Percentiles rank a stretch among this genome's conserved stretches.
Evolutionary conservation across 75 land plant genomes (phyloP).

Genomic region (Selaginella tamariscina): DNA sequence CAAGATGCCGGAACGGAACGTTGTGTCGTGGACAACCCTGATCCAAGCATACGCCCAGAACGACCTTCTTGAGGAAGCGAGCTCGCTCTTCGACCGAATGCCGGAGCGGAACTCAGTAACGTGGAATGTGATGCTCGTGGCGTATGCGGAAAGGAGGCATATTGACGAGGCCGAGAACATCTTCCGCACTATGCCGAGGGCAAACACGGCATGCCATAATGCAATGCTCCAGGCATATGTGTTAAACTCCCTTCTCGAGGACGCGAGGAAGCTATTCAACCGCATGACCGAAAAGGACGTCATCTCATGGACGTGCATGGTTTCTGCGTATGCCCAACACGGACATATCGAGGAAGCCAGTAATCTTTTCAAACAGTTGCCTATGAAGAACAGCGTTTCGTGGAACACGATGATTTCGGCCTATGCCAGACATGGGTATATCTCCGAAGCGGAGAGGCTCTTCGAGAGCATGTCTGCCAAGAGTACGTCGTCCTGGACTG

Average conservation of each 20-base stretch:
- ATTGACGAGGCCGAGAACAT: background rate
- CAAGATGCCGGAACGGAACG: background rate
- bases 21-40: background rate
- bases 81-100: background rate
- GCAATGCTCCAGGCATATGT: background rate
- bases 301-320: background rate
- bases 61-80: background rate
- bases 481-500: background rate
- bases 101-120: background rate
- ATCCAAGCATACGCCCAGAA: background rate
- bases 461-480: background rate
- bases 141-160: background rate
- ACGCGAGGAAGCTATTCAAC: background rate
- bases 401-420: background rate
- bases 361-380: background rate
- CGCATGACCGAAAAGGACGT: background rate
- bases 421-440: background rate
- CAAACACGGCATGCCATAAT: background rate
- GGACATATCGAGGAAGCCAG: background rate
- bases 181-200: background rate
- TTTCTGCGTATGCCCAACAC: background rate
- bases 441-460: background rate
- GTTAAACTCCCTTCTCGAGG: background rate
- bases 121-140: constrained; percentile 1
- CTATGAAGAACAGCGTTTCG: background rate